Evolutionary conservation across 2,329 filamentous ascomycete species (phyloP).

Genomic region (Coccinonectria pachysandricola): DNA sequence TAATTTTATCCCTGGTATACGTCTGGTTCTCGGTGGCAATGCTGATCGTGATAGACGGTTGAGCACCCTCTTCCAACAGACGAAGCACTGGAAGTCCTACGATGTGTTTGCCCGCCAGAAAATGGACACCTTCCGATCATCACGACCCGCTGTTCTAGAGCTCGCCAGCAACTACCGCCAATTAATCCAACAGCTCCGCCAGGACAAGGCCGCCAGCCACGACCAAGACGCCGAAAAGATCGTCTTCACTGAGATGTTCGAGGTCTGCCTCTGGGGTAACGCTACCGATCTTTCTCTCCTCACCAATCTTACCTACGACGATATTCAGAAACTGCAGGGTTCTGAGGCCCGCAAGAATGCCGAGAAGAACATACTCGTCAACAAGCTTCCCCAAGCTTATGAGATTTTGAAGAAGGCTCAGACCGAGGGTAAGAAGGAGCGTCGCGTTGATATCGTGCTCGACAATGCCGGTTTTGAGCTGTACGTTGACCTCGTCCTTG

Average conservation of each 20-base stretch:
- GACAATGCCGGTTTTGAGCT: slow-evolving; percentile 98
- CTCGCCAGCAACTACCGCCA: slow-evolving; percentile 70
- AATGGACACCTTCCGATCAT: slow-evolving; percentile 84
- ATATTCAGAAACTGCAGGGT: slow-evolving; percentile 93
- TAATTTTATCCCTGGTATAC: slow-evolving; percentile 21
- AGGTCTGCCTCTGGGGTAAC: slow-evolving; percentile 96
- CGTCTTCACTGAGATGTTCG: slow-evolving; percentile 85
- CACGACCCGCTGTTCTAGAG: slow-evolving; percentile 74
- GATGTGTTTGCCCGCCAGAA: slow-evolving; percentile 88
- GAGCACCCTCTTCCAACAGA: slow-evolving; percentile 64
- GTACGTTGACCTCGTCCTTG: slow-evolving; percentile 87
- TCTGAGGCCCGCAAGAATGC: slow-evolving; percentile 74
- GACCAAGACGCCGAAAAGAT: slow-evolving; percentile 62
- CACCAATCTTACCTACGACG: slow-evolving; percentile 83
- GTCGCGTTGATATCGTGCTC: slow-evolving; percentile 85
- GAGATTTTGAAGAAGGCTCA: slow-evolving; percentile 55
- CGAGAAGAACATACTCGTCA: slow-evolving; percentile 85
- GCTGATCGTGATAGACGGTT: slow-evolving; percentile 61
- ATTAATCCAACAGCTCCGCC: slow-evolving; percentile 55
- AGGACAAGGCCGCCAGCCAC: slow-evolving; percentile 38
- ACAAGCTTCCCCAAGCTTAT: slow-evolving; percentile 70
- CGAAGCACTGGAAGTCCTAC: slow-evolving; percentile 77
- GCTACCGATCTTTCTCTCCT: slow-evolving; percentile 88
- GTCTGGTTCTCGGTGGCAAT: background rate
- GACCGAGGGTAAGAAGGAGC: slow-evolving; percentile 51